These are phyloP conservation scores for Nicotiana attenuata DNA, from an alignment of 257 asterid genomes.

Conservation along the genomic window DNA sequence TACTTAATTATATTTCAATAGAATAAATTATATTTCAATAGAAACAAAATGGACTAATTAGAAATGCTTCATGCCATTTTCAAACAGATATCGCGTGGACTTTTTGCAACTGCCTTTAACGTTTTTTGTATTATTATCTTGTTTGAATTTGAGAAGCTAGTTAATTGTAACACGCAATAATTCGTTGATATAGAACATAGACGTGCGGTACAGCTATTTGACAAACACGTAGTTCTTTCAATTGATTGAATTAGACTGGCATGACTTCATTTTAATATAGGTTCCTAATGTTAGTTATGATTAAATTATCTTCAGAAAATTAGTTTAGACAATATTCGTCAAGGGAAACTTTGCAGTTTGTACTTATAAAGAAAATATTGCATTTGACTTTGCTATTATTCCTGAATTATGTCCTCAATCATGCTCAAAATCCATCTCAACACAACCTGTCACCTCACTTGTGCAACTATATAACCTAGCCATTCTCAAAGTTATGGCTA, in stretches of 20 bases:
- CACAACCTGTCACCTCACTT: conserved; percentile 20
- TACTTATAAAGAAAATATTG: neutral
- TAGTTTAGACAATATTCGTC: neutral
- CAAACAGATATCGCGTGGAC: neutral
- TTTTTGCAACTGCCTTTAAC: neutral
- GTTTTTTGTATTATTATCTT: too few species aligned
- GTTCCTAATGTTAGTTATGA: neutral
- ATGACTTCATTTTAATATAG: neutral
- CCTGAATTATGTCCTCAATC: conserved; percentile 22
- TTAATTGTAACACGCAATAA: neutral
- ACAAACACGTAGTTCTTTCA: neutral
- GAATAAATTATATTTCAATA: too few species aligned
- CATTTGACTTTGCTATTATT: conserved; percentile 23
- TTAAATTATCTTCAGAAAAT: neutral
- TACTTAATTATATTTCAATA: too few species aligned
- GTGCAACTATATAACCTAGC: conserved; percentile 24
- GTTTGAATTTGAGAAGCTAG: neutral
- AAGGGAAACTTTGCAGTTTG: conserved; percentile 11
- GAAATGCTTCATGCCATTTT: neutral
- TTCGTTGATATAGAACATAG: neutral
- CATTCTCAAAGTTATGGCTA: neutral
- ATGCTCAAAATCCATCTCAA: conserved; percentile 4
- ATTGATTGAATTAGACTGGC: neutral
- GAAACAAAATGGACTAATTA: too few species aligned
- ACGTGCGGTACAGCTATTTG: neutral